Evolutionary conservation across 1,284 basidiomycete genomes (phyloP).

Genomic region (Cutaneotrichosporon arboriforme): DNA sequence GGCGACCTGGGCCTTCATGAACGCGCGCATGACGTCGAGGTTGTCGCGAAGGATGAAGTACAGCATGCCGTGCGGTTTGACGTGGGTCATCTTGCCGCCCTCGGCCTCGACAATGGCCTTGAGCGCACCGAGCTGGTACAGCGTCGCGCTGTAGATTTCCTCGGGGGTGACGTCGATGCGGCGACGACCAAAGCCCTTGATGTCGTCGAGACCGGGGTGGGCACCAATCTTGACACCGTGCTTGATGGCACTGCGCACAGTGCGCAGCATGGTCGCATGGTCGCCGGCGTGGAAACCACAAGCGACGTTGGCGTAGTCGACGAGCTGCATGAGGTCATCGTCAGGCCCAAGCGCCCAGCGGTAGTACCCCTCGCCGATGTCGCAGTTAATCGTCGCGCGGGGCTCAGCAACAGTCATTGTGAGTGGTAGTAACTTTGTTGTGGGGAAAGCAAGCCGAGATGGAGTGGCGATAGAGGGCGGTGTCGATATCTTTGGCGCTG

Average conservation of each 20-base stretch:
- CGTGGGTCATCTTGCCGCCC: constrained; percentile 29
- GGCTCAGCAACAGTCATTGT: background rate
- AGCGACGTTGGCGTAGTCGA: constrained; percentile 38
- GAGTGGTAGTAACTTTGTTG: too few species aligned
- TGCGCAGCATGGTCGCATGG: constrained; percentile 39
- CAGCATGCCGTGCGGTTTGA: constrained; percentile 22
- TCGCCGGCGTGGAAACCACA: constrained; percentile 44
- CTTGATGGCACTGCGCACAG: constrained; percentile 34
- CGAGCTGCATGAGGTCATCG: constrained; percentile 35
- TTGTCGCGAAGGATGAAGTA: constrained; percentile 38
- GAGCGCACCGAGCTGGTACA: constrained; percentile 40
- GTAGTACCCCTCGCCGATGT: constrained; percentile 27
- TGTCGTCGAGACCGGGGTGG: constrained; percentile 18
- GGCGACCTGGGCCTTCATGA: constrained; percentile 35
- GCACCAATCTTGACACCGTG: constrained; percentile 42
- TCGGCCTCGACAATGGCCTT: constrained; percentile 38
- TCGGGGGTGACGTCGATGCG: constrained; percentile 13
- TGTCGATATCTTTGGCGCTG: too few species aligned
- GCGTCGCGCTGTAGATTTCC: constrained; percentile 13
- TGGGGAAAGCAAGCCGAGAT: too few species aligned
- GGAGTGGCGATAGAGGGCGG: too few species aligned
- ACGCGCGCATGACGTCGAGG: constrained; percentile 28
- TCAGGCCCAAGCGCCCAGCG: constrained; percentile 40
- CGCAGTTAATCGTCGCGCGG: constrained; percentile 9
- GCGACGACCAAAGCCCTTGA: constrained; percentile 17